Evolutionary conservation across 768 basidiomycete species (phyloP).

Genomic region (Tremella yokohamensis): DNA sequence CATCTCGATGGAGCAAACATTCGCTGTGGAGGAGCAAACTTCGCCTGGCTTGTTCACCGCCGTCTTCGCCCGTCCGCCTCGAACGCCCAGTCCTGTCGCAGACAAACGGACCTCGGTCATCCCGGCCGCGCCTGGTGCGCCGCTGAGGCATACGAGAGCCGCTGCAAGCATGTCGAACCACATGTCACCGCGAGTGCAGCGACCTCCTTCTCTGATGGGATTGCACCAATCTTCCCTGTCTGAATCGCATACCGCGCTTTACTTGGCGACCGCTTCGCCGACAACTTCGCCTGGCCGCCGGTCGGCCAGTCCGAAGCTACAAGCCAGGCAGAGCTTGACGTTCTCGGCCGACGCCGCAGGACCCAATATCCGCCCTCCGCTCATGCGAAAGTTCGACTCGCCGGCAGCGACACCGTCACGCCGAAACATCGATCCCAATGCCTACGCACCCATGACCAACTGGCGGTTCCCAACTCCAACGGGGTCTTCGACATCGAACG

Average conservation of each 20-base stretch:
- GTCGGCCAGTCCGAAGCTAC: constrained; percentile 29
- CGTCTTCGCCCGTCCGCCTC: constrained; percentile 32
- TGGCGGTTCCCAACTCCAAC: constrained; percentile 36
- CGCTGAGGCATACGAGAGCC: constrained; percentile 12
- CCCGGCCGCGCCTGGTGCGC: constrained; percentile 31
- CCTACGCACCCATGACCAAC: constrained; percentile 32
- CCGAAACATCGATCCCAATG: constrained; percentile 13
- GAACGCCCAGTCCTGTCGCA: constrained; percentile 27
- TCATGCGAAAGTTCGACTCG: constrained; percentile 13
- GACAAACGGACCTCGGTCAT: constrained; percentile 9
- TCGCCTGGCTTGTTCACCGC: constrained; percentile 26
- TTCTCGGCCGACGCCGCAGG: constrained; percentile 35
- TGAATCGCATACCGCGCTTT: constrained; percentile 42
- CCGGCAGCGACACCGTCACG: constrained; percentile 16
- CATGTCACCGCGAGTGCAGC: constrained; percentile 5
- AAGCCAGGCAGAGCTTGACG: constrained; percentile 49
- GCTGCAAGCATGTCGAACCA: not conserved
- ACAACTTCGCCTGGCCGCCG: constrained; percentile 13
- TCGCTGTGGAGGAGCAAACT: constrained; percentile 33
- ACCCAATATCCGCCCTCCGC: constrained; percentile 21
- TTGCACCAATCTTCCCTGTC: constrained; percentile 42
- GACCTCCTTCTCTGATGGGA: constrained; percentile 30
- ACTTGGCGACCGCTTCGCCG: constrained; percentile 43
- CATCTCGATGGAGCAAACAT: constrained; percentile 48
- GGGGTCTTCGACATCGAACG: constrained; percentile 6